phyloP scores from a whole-genome alignment of 2,329 filamentous ascomycete species.

The Calonectria crousiana region DNA sequence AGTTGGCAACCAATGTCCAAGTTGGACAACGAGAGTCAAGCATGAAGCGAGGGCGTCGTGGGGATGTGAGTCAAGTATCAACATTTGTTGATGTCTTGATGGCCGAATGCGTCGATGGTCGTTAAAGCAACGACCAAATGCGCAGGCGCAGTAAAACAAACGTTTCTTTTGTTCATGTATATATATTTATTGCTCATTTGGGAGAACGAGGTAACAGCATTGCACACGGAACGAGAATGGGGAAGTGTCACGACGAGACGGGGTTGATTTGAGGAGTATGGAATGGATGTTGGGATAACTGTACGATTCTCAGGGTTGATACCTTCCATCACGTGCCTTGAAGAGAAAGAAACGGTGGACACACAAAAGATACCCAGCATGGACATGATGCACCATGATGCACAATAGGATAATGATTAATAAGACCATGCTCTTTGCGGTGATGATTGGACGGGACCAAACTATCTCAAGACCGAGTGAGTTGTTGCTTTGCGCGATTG shows the following conservation, averaged over 20 bases:
- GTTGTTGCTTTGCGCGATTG: not conserved
- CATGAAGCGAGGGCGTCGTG: slow-evolving; percentile 28
- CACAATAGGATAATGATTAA: slow-evolving; percentile 8
- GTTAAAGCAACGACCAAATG: slow-evolving; percentile 5
- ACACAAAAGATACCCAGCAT: not conserved
- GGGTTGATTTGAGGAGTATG: not conserved
- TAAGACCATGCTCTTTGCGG: not conserved
- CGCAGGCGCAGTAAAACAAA: not conserved
- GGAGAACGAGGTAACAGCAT: not conserved
- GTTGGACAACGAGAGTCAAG: slow-evolving; percentile 30
- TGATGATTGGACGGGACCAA: not conserved
- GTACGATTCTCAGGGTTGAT: not conserved
- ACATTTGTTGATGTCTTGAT: slow-evolving; percentile 44
- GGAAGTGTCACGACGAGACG: not conserved
- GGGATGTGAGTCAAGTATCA: slow-evolving; percentile 26
- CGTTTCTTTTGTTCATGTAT: not conserved
- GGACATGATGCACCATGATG: slow-evolving; percentile 6
- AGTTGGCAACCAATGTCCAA: slow-evolving; percentile 40
- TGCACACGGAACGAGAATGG: not conserved
- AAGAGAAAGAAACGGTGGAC: not conserved
- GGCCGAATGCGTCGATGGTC: slow-evolving; percentile 40
- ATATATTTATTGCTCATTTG: not conserved
- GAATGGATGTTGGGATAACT: not conserved
- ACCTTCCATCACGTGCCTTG: not conserved
- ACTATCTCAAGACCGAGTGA: not conserved